phyloP scores from a whole-genome alignment of 2,329 filamentous ascomycete genomes.

The Fusarium sp. region DNA sequence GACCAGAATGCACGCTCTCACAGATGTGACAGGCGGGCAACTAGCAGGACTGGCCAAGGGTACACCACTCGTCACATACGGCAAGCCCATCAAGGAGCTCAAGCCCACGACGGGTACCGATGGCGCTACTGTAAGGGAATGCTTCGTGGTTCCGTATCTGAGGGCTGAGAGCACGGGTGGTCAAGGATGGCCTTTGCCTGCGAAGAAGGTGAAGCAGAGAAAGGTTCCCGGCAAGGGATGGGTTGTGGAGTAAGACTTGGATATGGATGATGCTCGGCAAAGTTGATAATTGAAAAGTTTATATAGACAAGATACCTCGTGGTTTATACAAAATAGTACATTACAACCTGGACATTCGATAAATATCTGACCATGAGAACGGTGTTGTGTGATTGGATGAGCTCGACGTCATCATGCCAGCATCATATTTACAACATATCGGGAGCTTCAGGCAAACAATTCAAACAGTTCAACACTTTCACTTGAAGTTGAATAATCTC shows the following conservation, averaged over 20 bases:
- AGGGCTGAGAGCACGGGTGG: constrained; percentile 76
- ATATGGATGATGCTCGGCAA: background rate
- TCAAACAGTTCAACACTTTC: background rate
- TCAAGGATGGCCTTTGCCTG: constrained; percentile 86
- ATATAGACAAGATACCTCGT: constrained; percentile 47
- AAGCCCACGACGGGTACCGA: constrained; percentile 59
- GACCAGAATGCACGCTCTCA: constrained; percentile 90
- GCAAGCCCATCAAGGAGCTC: constrained; percentile 92
- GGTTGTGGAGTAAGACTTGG: constrained; percentile 70
- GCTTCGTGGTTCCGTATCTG: constrained; percentile 86
- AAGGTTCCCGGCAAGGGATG: constrained; percentile 81
- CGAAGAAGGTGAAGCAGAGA: constrained; percentile 86
- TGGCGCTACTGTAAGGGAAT: constrained; percentile 72
- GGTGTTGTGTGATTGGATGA: constrained; percentile 20
- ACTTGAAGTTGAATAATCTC: background rate
- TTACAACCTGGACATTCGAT: background rate
- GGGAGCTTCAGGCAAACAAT: background rate
- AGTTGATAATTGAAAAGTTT: constrained; percentile 27
- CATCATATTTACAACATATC: constrained; percentile 7
- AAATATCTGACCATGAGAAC: background rate
- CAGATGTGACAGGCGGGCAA: constrained; percentile 81
- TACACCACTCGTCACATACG: constrained; percentile 86
- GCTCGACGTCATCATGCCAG: constrained; percentile 26
- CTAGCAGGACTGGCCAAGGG: constrained; percentile 85
- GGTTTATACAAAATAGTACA: constrained; percentile 19